Base-by-base conservation (phyloP, 2,329 filamentous ascomycete genomes). In the Talaromyces sp. region DNA sequence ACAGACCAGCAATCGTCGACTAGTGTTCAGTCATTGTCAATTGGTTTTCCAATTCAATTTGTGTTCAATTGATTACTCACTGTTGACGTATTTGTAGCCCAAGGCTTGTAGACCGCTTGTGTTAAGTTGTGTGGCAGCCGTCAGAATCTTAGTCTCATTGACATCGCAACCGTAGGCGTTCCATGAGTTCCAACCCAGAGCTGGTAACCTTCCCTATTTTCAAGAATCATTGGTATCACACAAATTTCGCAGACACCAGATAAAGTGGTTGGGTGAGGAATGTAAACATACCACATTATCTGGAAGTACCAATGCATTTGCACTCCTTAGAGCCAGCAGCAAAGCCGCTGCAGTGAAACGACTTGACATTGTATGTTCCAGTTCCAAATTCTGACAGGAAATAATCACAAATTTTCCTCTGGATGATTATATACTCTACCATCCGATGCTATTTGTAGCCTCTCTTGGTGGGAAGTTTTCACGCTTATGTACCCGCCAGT, bases 1-100 rank as follows among this genome's bases (percentile, higher is more conserved):
- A 81, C 68, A 8, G 80, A 80, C 84, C 83, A 90, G 75, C 87
- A 89, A 71, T 89, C 87, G 73, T 89, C 86, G 65, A 86, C 75
- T 76, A 41, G 49, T 31, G 37, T 39, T 7, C 5, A 33, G 27
- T 31, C 45, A 33, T 14, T 27, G 14, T 27, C 9, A 22, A 22
- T 61, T 27, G 35, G 45, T 14, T 1, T 10, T 10, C 35, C 2
- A n/a, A 31, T 22, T 3, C 13, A n/a, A 14, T 37, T 5, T 10
- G 6, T 22, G 22, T 45, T 24, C 24, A 24, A 27, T 39, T 24
- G 27, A 60, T 14, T 2, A 61, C 68, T 63, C 45, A 74, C 72
- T 75, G 49, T 76, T 77, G 22, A 85, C 79, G 68, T 85, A 84
- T 65, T 83, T 73, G 69, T 84, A 84, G 35, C 82, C 82, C 8